Percentiles rank a stretch among this genome's conserved stretches.
Conservation (phyloP, 352 stramenopile species). For the Thalassiosira livingstoniorum region DNA sequence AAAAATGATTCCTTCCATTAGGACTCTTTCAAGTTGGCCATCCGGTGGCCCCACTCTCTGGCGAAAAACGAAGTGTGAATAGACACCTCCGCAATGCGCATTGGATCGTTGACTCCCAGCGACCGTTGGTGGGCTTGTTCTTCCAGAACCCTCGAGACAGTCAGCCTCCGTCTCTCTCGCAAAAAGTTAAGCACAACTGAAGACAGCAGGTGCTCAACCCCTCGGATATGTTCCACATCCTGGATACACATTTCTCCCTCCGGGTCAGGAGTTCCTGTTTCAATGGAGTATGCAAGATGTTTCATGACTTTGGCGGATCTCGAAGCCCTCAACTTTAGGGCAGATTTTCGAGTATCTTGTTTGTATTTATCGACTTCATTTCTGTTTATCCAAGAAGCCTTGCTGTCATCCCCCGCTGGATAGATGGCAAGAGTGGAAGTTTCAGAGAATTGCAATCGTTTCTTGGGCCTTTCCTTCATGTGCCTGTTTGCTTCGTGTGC, state of each 20-base stretch:
- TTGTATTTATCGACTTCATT: not conserved
- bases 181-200: not conserved
- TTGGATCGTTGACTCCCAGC: not conserved
- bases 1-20: too few relatives aligned
- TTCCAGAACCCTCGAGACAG: not conserved
- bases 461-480: too few relatives aligned
- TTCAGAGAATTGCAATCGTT: not conserved
- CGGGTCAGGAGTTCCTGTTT: not conserved
- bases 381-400: not conserved
- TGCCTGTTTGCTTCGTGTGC: too few relatives aligned
- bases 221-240: not conserved
- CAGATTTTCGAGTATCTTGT: not conserved
- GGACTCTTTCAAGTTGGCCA: not conserved
- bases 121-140: not conserved
- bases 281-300: not conserved
- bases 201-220: slow-evolving; percentile 7
- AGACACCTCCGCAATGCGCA: not conserved
- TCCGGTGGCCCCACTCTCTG: slow-evolving; percentile 1
- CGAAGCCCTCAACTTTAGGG: not conserved
- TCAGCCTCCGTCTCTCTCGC: not conserved
- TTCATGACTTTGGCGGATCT: not conserved
- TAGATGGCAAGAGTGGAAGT: not conserved
- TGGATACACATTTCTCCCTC: not conserved
- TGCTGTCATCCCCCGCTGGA: not conserved
- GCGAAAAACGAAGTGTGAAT: not conserved